Evolutionary conservation across 352 stramenopile species (phyloP).

Genomic region (Pythium sukuiense): DNA sequence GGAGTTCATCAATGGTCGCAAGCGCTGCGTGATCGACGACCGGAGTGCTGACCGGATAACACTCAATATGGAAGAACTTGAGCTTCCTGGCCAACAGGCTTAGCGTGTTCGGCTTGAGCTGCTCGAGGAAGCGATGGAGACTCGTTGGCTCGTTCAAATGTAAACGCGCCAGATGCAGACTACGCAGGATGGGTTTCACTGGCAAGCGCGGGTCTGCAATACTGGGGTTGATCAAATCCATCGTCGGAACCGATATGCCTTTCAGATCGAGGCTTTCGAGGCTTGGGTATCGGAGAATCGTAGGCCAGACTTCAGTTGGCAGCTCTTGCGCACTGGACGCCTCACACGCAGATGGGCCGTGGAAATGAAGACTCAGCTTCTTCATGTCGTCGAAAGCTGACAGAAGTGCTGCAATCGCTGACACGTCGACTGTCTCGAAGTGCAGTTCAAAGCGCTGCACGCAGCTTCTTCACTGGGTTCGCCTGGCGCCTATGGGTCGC

Average conservation of each 20-base stretch:
- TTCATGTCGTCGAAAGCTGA: background rate
- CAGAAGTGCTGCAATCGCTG: background rate
- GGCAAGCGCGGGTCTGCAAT: background rate
- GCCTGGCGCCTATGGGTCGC: background rate
- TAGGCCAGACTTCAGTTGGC: background rate
- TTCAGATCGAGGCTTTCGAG: background rate
- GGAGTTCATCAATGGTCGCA: too few relatives aligned
- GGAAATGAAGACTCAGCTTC: background rate
- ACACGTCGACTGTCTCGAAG: background rate
- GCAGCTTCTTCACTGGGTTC: background rate
- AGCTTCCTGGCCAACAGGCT: background rate
- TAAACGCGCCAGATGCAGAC: background rate
- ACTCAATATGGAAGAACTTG: too few relatives aligned
- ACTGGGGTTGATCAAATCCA: background rate
- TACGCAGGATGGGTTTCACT: background rate
- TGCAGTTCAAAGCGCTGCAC: background rate
- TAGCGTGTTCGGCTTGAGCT: background rate
- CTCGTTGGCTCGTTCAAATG: background rate
- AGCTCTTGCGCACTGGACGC: background rate
- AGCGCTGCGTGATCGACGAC: too few relatives aligned
- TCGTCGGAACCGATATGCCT: background rate
- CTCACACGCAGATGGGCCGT: too few relatives aligned
- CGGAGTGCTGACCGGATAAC: too few relatives aligned
- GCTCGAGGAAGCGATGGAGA: background rate
- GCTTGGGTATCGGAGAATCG: background rate